phyloP scores from a whole-genome alignment of 2,329 filamentous ascomycete species.

The Curvularia verruculosa region DNA sequence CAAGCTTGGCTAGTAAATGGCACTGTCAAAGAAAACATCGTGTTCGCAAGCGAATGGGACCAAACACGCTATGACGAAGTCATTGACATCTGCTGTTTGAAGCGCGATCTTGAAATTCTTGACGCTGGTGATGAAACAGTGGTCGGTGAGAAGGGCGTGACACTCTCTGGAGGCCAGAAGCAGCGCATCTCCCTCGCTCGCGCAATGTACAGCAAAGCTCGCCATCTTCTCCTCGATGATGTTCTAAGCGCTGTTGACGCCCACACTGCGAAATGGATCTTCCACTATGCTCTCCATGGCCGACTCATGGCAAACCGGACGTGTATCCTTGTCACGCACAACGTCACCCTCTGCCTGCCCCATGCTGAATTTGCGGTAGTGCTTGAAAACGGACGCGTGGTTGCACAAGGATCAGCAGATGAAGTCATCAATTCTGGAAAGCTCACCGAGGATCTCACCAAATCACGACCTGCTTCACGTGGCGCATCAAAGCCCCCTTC shows the following conservation, averaged over 20 bases:
- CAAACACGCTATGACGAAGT: constrained; percentile 85
- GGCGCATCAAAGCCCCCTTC: constrained; percentile 76
- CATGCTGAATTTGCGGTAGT: constrained; percentile 80
- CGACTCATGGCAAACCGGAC: constrained; percentile 87
- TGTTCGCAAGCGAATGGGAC: constrained; percentile 83
- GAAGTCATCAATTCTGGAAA: constrained; percentile 86
- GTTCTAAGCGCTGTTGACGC: constrained; percentile 96
- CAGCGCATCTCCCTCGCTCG: constrained; percentile 96
- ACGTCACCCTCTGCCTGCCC: constrained; percentile 84
- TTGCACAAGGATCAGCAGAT: constrained; percentile 74
- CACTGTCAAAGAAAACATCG: constrained; percentile 93
- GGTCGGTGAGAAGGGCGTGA: constrained; percentile 96
- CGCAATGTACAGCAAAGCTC: constrained; percentile 93
- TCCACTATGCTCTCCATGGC: constrained; percentile 87
- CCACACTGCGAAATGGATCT: constrained; percentile 98
- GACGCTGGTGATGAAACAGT: constrained; percentile 91
- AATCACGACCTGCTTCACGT: constrained; percentile 73
- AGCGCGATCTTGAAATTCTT: constrained; percentile 89
- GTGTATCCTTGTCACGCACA: constrained; percentile 95
- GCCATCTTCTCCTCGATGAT: constrained; percentile 89
- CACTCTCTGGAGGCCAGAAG: constrained; percentile 95
- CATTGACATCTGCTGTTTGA: constrained; percentile 86
- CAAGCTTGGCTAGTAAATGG: constrained; percentile 97
- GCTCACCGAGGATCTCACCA: constrained; percentile 83
- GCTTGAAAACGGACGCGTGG: constrained; percentile 84